Base-by-base conservation (phyloP, 2,329 filamentous ascomycete species). In the Cladosporium phlei region DNA sequence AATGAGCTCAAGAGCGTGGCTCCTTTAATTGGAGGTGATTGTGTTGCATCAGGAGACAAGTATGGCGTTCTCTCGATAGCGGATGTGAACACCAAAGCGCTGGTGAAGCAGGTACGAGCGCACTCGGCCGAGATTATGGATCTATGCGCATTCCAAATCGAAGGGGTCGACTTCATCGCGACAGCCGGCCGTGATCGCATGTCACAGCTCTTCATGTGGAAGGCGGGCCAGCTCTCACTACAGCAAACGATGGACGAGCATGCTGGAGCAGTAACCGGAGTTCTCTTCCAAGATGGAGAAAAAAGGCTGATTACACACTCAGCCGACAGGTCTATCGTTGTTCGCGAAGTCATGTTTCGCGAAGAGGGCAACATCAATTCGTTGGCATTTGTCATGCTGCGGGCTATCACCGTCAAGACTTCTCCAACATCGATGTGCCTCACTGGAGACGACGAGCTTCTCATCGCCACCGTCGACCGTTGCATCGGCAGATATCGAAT, bases 231-330 rank as follows among this genome's bases (percentile, higher is more conserved):
- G n/a, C 50, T 66, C 9, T 79, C 86, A 48, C 78, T 96, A 48
- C 79, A 95, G 42, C 93, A 98, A 65, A 98, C 93, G 0, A 78
- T 97, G 61, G 82, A 87, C 47, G 91, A 98, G 56, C 95, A 97
- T 66, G 82, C 89, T 22, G 88, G 89, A 17, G 86, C 87, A 53
- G 90, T 98, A 14, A 84, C 78, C 46, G 82, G 83, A 21, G 69
- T 96, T 21, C 74, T 90, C 7, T 77, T 84, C 32, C 79, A 88
- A 62, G 82, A 82, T 4, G 72, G 75, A 30, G 49, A 57, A 12
- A 33, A 29, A 22, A 83, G 77, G 52, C 70, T 97, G 34, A 75
- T 97, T 16, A 96, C 93, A 1, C 90, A 85, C 58, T 95, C 91
- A 2, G 76, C 88, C 39, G 93, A 98, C 66, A 82, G 93, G 32